Base-by-base conservation (phyloP, 805 yeast genomes). In the Priceomyces fermenticarens region DNA sequence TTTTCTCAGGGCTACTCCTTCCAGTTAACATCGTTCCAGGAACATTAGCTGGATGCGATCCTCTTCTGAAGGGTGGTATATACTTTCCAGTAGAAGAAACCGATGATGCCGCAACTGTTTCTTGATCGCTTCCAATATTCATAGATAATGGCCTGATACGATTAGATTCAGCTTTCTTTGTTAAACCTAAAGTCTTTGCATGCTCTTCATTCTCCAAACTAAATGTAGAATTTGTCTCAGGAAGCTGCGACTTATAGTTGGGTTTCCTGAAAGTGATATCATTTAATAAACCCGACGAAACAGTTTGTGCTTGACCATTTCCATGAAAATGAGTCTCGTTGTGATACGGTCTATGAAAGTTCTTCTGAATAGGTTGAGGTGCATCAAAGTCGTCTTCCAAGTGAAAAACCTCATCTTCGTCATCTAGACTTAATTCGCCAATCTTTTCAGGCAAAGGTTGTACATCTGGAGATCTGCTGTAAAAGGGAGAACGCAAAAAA, bases 11-110 rank as follows among this genome's bases (percentile, higher is more conserved):
- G 5, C 17, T n/a, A 12, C 12, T 32, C 16, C 31, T 28, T 34
- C 40, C 20, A 17, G 33, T 25, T 3, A 15, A 10, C 33, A 35
- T 11, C n/a, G 35, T 13, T 3, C 36, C 28, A 28, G 31, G 31
- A 10, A 35, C 29, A 14, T 36, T 30, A 7, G 42, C 34, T 10
- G 42, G 38, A 27, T 60, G 65, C 3, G 81, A 75, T 0, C 78
- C 75, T 55, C 89, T 71, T 48, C 83, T 65, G 52, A 77, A 81
- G n/a, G 89, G 89, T 14, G 90, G 90, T 30, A 84, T 66, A 51
- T 84, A 83, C 54, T 79, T 82, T 3, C 85, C 85, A 30, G 54
- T 29, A 17, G 48, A 41, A 17, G 44, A 35, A 16, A 14, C 29
- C 4, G 47, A 44, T 16, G 51, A 45, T 10, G 42, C 31, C 15